Evolutionary conservation across 768 basidiomycete species (phyloP).

Genomic region (Tricholoma hemisulphureum): DNA sequence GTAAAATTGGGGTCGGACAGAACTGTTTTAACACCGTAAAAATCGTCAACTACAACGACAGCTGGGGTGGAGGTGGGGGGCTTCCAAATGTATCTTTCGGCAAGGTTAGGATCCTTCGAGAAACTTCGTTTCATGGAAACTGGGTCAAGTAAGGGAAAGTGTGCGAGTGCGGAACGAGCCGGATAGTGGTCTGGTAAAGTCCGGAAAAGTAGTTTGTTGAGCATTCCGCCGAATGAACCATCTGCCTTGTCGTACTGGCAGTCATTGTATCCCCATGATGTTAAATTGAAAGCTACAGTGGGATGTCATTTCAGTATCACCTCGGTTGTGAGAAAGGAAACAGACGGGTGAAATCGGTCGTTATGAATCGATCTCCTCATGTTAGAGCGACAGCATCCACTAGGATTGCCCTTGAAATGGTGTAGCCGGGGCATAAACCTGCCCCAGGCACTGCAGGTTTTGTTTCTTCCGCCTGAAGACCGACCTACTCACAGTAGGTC

Average conservation of each 20-base stretch:
- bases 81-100: conserved; percentile 58
- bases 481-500: conserved; percentile 9
- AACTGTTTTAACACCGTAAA: conserved; percentile 34
- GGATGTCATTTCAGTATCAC: no score
- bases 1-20: conserved; percentile 31
- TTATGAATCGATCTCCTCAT: conserved; percentile 52
- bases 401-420: conserved; percentile 45
- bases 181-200: conserved; percentile 73
- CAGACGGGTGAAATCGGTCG: conserved; percentile 48
- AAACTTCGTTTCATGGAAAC: conserved; percentile 43
- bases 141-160: conserved; percentile 81
- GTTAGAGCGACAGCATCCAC: conserved; percentile 51
- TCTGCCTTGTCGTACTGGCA: conserved; percentile 36
- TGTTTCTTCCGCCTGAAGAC: conserved; percentile 27
- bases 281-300: conserved; percentile 41
- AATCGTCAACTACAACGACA: conserved; percentile 29
- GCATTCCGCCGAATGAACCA: conserved; percentile 37
- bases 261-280: conserved; percentile 53
- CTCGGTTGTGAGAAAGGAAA: not conserved
- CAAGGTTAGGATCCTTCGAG: conserved; percentile 26
- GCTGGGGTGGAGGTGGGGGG: conserved; percentile 41
- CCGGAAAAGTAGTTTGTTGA: conserved; percentile 70
- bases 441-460: conserved; percentile 26
- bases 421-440: conserved; percentile 26
- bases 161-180: conserved; percentile 61